Percentiles rank a stretch among this genome's conserved stretches.
These are phyloP conservation scores for Nothomitra cinnamomea DNA, from an alignment of 2,329 filamentous ascomycete species.

Conservation along the genomic window DNA sequence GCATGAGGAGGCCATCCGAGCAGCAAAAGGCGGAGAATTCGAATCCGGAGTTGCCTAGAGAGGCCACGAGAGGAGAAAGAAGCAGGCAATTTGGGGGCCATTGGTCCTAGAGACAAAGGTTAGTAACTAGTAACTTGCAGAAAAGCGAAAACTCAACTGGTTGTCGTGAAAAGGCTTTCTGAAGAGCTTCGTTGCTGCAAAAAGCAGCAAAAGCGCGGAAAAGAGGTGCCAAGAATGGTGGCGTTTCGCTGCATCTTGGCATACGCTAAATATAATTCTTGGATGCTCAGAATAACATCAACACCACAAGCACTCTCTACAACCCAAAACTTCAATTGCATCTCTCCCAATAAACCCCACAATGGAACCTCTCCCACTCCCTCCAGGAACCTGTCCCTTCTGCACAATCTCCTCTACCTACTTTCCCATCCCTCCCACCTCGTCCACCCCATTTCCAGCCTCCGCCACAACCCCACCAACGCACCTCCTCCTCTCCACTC, in stretches of 20 bases:
- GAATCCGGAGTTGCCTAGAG: neutral
- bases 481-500: slow-evolving; percentile 59
- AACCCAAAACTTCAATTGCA: too few species aligned
- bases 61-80: neutral
- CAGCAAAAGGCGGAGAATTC: neutral
- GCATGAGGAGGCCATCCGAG: neutral
- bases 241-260: neutral
- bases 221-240: neutral
- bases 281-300: too few species aligned
- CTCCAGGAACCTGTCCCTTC: slow-evolving; percentile 31
- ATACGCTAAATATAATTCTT: neutral
- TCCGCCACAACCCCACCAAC: slow-evolving; percentile 16
- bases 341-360: too few species aligned
- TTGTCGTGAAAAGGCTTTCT: neutral
- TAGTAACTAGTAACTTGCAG: neutral
- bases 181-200: neutral
- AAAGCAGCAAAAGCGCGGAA: neutral
- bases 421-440: slow-evolving; percentile 16
- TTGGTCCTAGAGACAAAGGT: neutral
- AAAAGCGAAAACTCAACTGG: too few species aligned
- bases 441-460: slow-evolving; percentile 5
- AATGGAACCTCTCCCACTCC: neutral
- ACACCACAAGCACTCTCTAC: too few species aligned
- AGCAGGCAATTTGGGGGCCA: neutral
- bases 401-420: slow-evolving; percentile 38